Base-by-base conservation (phyloP, 1,284 basidiomycete genomes). In the Lignosus rhinocerotis region DNA sequence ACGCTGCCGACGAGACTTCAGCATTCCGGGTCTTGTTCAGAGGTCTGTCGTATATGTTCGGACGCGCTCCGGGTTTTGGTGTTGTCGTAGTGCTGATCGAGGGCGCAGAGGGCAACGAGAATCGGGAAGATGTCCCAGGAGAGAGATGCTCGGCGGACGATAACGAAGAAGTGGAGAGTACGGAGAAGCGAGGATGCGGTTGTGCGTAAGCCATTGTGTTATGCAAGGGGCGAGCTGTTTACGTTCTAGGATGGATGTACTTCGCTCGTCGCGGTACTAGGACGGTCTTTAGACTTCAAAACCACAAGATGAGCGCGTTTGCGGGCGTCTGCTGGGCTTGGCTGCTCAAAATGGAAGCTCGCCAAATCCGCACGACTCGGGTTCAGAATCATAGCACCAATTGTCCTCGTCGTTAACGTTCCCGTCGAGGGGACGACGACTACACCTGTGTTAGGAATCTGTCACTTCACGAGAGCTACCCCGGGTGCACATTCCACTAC, bases 31-130 rank as follows among this genome's bases (percentile, higher is more conserved):
- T 86, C 77, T 93, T 93, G 79, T 92, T 94, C 62, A 96, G 77
- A 52, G 84, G 87, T 61, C 94, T 80, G 67, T 96, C 94, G 74
- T 95, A 91, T 59, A 96, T 92, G 64, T 82, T 90, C 7, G 87
- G 84, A 12, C 85, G 80, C 32, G 75, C 69, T 41, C 71, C 67
- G 2, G 79, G 73, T 64, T 79, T 84, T 38, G 75, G 72, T 6
- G 74, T 68, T 17, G 68, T 67, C 6, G 77, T 69, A 2, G 77
- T 77, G 53, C 76, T 74, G 55, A 81, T 78, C 39, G 83, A 81
- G 4, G 83, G 79, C 5, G 78, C 75, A 2, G 84, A 79, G 0
- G 87, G 83, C 4, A 89, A 74, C 8, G 89, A 90, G 74, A 89
- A 90, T 39, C 88, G 80, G 0, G 87, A 83, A 14, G 79, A 80